phyloP scores from a whole-genome alignment of 2,329 filamentous ascomycete genomes.

The Eutypa lata region DNA sequence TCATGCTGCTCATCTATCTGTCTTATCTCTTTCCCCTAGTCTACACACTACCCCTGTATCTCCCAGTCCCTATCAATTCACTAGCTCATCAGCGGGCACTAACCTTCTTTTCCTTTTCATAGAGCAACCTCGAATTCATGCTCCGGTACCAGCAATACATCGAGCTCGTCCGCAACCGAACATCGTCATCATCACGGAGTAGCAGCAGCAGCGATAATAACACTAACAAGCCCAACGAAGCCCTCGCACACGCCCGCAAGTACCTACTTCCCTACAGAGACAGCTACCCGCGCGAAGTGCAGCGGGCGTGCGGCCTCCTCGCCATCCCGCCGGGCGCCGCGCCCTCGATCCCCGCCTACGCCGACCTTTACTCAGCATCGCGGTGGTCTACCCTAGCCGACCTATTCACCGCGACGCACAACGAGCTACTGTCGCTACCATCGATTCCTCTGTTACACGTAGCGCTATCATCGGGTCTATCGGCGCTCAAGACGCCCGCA shows the following conservation, averaged over 20 bases:
- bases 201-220: not conserved
- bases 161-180: slow-evolving; percentile 73
- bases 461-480: slow-evolving; percentile 85
- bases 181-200: slow-evolving; percentile 26
- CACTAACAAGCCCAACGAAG: slow-evolving; percentile 65
- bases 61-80: not conserved
- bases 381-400: slow-evolving; percentile 76
- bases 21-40: not conserved
- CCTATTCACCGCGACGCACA: slow-evolving; percentile 82
- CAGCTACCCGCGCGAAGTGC: slow-evolving; percentile 65
- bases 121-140: slow-evolving; percentile 78
- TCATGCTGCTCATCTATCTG: not conserved
- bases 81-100: slow-evolving; percentile 1
- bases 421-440: slow-evolving; percentile 79
- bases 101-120: not conserved
- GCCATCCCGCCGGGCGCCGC: slow-evolving; percentile 64
- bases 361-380: slow-evolving; percentile 64
- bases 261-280: slow-evolving; percentile 70
- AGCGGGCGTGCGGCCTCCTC: slow-evolving; percentile 74
- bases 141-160: slow-evolving; percentile 93
- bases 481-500: slow-evolving; percentile 90
- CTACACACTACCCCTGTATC: too few species aligned
- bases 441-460: slow-evolving; percentile 82
- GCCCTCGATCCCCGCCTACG: slow-evolving; percentile 32
- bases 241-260: slow-evolving; percentile 78